These are phyloP conservation scores for Phytophthora pini DNA, from an alignment of 352 stramenopile species.

Conservation along the genomic window DNA sequence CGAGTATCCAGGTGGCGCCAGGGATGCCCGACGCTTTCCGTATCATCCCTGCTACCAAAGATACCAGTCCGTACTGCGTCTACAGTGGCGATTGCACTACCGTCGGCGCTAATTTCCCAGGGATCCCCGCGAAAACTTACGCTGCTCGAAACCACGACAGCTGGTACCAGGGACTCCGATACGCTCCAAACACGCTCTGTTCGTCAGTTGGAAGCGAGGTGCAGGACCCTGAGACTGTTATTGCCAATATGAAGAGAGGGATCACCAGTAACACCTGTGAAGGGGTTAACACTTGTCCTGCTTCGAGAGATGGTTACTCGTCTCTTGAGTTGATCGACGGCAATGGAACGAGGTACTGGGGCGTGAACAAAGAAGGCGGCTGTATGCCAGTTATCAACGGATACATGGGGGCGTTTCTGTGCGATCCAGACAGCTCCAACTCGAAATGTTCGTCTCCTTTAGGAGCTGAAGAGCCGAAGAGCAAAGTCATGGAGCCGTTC, in stretches of 20 bases:
- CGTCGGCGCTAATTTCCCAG: slow-evolving; percentile 54
- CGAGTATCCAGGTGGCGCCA: slow-evolving; percentile 89
- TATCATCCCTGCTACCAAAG: slow-evolving; percentile 40
- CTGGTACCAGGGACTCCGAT: slow-evolving; percentile 71
- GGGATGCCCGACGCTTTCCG: slow-evolving; percentile 69
- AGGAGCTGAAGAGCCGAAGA: slow-evolving; percentile 32
- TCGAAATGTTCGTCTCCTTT: slow-evolving; percentile 39
- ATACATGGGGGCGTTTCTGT: slow-evolving; percentile 56
- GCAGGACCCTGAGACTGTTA: slow-evolving; percentile 48
- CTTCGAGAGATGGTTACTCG: slow-evolving; percentile 51
- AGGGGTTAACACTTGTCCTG: slow-evolving; percentile 53
- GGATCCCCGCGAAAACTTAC: slow-evolving; percentile 51
- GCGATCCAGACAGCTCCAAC: slow-evolving; percentile 53
- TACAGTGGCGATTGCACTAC: slow-evolving; percentile 51
- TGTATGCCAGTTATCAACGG: slow-evolving; percentile 65
- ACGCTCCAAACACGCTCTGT: slow-evolving; percentile 58
- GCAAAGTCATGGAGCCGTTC: slow-evolving; percentile 49
- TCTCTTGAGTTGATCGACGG: slow-evolving; percentile 50
- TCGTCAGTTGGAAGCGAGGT: slow-evolving; percentile 14
- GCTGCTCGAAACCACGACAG: slow-evolving; percentile 37
- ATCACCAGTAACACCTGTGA: slow-evolving; percentile 58
- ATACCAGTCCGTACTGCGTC: slow-evolving; percentile 44
- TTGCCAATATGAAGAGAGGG: slow-evolving; percentile 32
- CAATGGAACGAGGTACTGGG: slow-evolving; percentile 48
- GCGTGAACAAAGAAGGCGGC: slow-evolving; percentile 54